Percentiles rank a stretch among this genome's conserved stretches.
phyloP scores from a whole-genome alignment of 1,284 basidiomycete genomes.

The Pulchroboletus neoregius region DNA sequence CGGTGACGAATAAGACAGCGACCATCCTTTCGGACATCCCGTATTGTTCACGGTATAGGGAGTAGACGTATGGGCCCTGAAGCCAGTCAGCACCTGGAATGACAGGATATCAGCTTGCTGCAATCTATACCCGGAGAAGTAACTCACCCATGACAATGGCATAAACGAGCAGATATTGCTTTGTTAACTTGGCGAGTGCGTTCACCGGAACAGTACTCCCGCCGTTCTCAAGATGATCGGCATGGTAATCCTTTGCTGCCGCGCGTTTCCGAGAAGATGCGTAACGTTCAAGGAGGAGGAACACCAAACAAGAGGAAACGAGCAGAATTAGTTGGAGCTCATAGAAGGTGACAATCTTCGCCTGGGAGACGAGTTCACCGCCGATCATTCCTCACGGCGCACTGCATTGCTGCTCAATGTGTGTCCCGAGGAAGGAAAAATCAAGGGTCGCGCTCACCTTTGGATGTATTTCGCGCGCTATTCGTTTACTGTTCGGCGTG shows the following conservation, averaged over 20 bases:
- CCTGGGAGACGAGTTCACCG: background rate
- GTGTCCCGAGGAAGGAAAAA: background rate
- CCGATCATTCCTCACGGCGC: background rate
- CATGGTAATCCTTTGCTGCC: conserved; percentile 23
- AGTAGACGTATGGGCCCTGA: conserved; percentile 75
- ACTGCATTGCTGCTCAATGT: background rate
- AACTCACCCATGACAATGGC: conserved; percentile 66
- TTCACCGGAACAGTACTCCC: conserved; percentile 20
- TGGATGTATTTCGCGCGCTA: conserved; percentile 4
- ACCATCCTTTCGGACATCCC: conserved; percentile 58
- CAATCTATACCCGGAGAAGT: background rate
- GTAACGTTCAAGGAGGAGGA: conserved; percentile 47
- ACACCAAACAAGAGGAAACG: conserved; percentile 40
- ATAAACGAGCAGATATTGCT: conserved; percentile 63
- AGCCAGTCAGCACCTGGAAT: conserved; percentile 67
- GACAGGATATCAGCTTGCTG: conserved; percentile 3
- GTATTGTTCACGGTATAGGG: conserved; percentile 68
- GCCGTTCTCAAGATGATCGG: conserved; percentile 38
- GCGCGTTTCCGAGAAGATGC: conserved; percentile 34
- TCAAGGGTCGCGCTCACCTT: conserved; percentile 9
- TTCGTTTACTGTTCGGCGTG: background rate
- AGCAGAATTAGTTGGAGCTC: conserved; percentile 50
- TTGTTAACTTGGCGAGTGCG: conserved; percentile 40
- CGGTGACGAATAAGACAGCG: conserved; percentile 66
- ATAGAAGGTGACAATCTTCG: conserved; percentile 43